A percentile compares a stretch with the other conserved stretches of the same genome.
Conservation (phyloP, 2,329 filamentous ascomycete genomes). For the Aspergillus calidoustus region DNA sequence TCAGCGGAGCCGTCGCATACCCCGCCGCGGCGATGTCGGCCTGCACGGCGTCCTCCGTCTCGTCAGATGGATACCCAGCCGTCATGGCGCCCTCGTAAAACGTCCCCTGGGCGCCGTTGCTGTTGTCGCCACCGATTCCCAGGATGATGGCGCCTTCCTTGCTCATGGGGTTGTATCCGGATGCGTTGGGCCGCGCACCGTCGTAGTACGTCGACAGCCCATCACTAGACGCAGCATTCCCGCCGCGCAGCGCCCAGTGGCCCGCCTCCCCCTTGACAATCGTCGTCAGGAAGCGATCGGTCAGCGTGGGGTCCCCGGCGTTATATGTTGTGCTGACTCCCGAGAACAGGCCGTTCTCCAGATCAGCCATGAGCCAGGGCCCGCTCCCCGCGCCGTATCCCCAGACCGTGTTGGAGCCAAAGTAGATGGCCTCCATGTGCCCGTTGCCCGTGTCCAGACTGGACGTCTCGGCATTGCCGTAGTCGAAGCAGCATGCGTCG, state of each 20-base stretch:
- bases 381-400: constrained; percentile 62
- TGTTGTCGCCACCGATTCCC: constrained; percentile 74
- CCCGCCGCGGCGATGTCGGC: constrained; percentile 64
- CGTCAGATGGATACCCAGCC: constrained; percentile 63
- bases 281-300: constrained; percentile 61
- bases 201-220: constrained; percentile 63
- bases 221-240: constrained; percentile 56
- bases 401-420: constrained; percentile 59
- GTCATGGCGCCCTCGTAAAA: constrained; percentile 71
- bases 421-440: constrained; percentile 74
- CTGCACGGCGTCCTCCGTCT: constrained; percentile 62
- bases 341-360: constrained; percentile 70
- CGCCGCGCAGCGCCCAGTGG: constrained; percentile 65
- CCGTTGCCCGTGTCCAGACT: constrained; percentile 61
- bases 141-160: constrained; percentile 70
- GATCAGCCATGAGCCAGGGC: constrained; percentile 72
- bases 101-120: constrained; percentile 62
- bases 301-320: constrained; percentile 56
- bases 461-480: constrained; percentile 61
- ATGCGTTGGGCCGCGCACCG: constrained; percentile 57
- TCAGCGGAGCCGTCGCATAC: constrained; percentile 56
- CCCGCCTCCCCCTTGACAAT: constrained; percentile 61
- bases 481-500: constrained; percentile 54
- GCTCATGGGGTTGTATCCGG: constrained; percentile 65
- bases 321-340: constrained; percentile 55